Base-by-base conservation (phyloP, 2,329 filamentous ascomycete species). In the Scedosporium apiospermum region DNA sequence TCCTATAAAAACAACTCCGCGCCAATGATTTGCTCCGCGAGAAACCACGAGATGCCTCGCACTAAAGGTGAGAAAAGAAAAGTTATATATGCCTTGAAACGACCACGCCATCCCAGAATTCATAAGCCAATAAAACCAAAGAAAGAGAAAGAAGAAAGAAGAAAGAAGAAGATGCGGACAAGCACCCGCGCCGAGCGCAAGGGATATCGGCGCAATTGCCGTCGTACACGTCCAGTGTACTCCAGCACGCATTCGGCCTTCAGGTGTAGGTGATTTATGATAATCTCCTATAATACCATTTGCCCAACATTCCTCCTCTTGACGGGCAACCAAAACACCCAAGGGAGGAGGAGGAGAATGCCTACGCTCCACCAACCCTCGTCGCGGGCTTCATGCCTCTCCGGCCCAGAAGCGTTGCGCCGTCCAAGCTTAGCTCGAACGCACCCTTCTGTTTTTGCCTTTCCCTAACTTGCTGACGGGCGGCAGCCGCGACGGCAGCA, bases 341-440 rank as follows among this genome's bases (percentile, higher is more conserved):
- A 14, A 12, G 9, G 49, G 16, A 23, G 23, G 23, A 16, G 14
- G 7, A 57, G 46, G n/a, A 9, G 12, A 21, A 27, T 23, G 10
- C 18, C 49, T 58, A 68, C 57, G 64, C 66, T 51, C 66, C 66
- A 9, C 64, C 77, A 57, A 77, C 77, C 38, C 72, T 77, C 64
- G 79, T 76, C 26, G 79, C 73, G 55, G 82, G 74, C 68, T 86
- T 85, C 68, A 82, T 79, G 23, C 78, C 79, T 64, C 85, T 77
- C 68, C 93, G 85, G 38, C 93, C 93, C 4, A 99, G 79, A 60
- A 99, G 76, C 1, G 93, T 98, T 1, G 95, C 90, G 63, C 95
- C 95, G 67, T 96, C 91, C 44, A 99, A 78, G 71, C 87, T 97
- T 57, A 99, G 82, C 75, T 99, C 95, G 68, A 99, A 99, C 0